These are phyloP conservation scores for Moricandia moricandioides DNA, from an alignment of 345 rosid species.

Conservation along the genomic window DNA sequence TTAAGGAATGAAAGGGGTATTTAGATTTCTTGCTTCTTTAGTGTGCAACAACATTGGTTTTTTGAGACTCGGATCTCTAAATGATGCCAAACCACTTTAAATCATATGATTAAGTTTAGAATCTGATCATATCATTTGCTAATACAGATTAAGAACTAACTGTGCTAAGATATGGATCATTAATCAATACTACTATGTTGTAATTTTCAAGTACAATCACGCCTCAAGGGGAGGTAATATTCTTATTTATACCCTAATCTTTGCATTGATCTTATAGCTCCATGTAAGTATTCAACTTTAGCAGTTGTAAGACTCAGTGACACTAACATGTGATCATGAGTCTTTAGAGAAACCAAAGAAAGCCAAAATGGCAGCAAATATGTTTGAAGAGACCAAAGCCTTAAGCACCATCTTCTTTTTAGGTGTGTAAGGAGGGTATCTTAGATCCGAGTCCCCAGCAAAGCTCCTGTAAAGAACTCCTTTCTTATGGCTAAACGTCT, in stretches of 20 bases:
- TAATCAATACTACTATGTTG: neutral
- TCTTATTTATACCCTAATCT: neutral
- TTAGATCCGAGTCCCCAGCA: conserved; percentile 50
- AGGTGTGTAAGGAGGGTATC: conserved; percentile 80
- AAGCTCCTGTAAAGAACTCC: conserved; percentile 66
- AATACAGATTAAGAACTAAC: neutral
- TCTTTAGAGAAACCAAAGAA: conserved; percentile 50
- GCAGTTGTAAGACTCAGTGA: neutral
- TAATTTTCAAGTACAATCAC: neutral
- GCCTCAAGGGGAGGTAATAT: neutral
- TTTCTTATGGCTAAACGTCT: conserved; percentile 89
- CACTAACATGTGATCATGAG: conserved; percentile 19
- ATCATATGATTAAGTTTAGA: neutral
- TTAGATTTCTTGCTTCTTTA: neutral
- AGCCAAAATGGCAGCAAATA: conserved; percentile 49
- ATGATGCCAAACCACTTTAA: neutral
- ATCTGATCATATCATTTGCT: neutral
- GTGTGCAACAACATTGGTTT: neutral
- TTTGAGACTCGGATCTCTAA: neutral
- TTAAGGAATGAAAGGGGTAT: too few species aligned
- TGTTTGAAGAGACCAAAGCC: conserved; percentile 50
- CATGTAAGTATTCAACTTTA: neutral
- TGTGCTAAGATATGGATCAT: neutral
- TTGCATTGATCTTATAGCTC: neutral
- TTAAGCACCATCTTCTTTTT: conserved; percentile 50